Evolutionary conservation across 2,329 filamentous ascomycete species (phyloP).

Genomic region (Helotiales sp.): DNA sequence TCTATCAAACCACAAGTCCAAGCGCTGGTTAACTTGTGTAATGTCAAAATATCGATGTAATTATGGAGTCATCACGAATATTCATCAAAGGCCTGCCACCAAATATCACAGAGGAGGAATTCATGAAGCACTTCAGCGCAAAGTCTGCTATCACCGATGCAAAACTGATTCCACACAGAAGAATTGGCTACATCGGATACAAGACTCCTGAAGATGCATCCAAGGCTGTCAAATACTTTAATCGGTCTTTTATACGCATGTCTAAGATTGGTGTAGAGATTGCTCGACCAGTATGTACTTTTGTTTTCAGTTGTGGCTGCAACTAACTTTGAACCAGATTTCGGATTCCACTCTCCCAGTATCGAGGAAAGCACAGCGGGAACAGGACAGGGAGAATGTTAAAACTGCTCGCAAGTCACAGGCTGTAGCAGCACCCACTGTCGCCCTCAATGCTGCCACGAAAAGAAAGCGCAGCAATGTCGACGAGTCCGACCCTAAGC

Average conservation of each 20-base stretch:
- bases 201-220: conserved; percentile 77
- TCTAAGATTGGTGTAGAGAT: conserved; percentile 89
- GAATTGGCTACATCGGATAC: conserved; percentile 96
- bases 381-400: conserved; percentile 34
- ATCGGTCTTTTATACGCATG: conserved; percentile 93
- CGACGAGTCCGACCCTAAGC: conserved; percentile 70
- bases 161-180: conserved; percentile 83
- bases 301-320: background rate
- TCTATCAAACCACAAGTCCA: background rate
- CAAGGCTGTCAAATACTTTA: conserved; percentile 90
- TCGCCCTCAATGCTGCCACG: conserved; percentile 39
- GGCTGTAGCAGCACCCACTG: conserved; percentile 28
- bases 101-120: conserved; percentile 78
- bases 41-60: background rate
- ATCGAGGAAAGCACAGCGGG: conserved; percentile 40
- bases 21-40: background rate
- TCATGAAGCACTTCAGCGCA: conserved; percentile 83
- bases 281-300: conserved; percentile 69
- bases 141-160: conserved; percentile 82
- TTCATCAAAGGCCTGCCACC: conserved; percentile 86
- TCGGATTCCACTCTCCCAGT: conserved; percentile 38
- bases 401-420: conserved; percentile 24
- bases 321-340: conserved; percentile 29
- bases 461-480: conserved; percentile 68
- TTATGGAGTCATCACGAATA: conserved; percentile 58